Evolutionary conservation across 805 yeast species (phyloP).

Genomic region (Ogataea philodendri): DNA sequence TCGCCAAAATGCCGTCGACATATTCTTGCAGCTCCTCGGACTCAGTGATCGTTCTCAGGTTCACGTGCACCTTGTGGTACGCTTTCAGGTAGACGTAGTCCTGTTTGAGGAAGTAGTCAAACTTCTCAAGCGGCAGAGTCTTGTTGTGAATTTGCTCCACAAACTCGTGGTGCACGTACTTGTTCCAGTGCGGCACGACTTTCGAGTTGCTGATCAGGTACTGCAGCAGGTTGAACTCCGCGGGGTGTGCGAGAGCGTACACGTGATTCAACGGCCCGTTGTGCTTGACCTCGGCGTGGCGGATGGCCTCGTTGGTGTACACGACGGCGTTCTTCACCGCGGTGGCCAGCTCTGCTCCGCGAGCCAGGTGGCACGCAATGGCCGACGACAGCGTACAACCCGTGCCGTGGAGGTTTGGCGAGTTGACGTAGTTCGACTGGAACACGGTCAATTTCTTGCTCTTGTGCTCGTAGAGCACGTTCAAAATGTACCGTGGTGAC

Average conservation of each 20-base stretch:
- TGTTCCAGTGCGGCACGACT: slow-evolving; percentile 54
- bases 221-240: slow-evolving; percentile 31
- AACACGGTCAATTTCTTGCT: slow-evolving; percentile 40
- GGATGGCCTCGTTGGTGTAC: slow-evolving; percentile 66
- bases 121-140: slow-evolving; percentile 46
- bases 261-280: slow-evolving; percentile 79
- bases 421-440: slow-evolving; percentile 44
- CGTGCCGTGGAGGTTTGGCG: slow-evolving; percentile 78
- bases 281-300: slow-evolving; percentile 37
- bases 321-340: slow-evolving; percentile 58
- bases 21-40: slow-evolving; percentile 47
- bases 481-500: slow-evolving; percentile 21
- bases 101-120: slow-evolving; percentile 48
- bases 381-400: slow-evolving; percentile 87
- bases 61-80: slow-evolving; percentile 63
- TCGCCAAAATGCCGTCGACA: slow-evolving; percentile 49
- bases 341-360: slow-evolving; percentile 42
- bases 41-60: slow-evolving; percentile 64
- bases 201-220: slow-evolving; percentile 56
- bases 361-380: slow-evolving; percentile 72
- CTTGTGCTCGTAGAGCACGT: slow-evolving; percentile 32
- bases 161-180: slow-evolving; percentile 62
- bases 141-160: slow-evolving; percentile 52
- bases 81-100: slow-evolving; percentile 70
- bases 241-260: slow-evolving; percentile 29